Evolutionary conservation across 2,329 filamentous ascomycete species (phyloP), one percentile per base, ranked within the genome.

Genomic region (Sordariomycetes sp.): DNA sequence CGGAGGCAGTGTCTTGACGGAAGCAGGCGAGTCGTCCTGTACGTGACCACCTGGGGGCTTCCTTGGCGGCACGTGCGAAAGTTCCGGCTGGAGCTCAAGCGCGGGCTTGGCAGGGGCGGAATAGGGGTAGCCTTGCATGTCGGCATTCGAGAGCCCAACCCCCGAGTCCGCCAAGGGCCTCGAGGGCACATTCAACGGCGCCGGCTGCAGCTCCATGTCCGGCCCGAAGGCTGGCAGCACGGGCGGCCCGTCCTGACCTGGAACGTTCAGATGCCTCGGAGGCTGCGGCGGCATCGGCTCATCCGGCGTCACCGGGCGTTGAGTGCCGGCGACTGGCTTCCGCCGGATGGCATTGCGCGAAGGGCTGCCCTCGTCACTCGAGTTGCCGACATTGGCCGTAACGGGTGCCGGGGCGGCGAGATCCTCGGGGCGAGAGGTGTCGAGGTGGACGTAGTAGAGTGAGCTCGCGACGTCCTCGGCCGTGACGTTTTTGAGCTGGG

Each of bases 401-500:
- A n/a, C n/a, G n/a, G n/a, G n/a, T n/a, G n/a, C n/a, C n/a, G n/a
- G n/a, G n/a, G n/a, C n/a, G 6, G 7, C 19, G 4, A 6, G 9
- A 27, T 28, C 30, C n/a, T 24, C 12, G n/a, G 14, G 16, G 18
- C 18, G n/a, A 6, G 32, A 25, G 21, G 21, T 35, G 18, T 38
- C 36, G 25, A 93, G 72, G 58, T 96, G 90, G 34, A 95, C 66
- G 53, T 92, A 96, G 60, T 96, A 98, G 5, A 98, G 70, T 11
- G 82, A 94, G 47, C 79, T 86, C 36, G 82, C 76, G 32, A 98
- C 80, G 52, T 95, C 90, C 53, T 88, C 81, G 29, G 75, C 79
- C 0, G 86, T 93, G 42, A 98, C 86, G 39, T 86, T 90, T 55
- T 92, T 94, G 27, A 82, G 71, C 33, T 84, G 79, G 3, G 92